A percentile compares a stretch with the other conserved stretches of the same genome.
Evolutionary conservation across 768 basidiomycete genomes (phyloP).

Genomic region (Tylopilus sp.): DNA sequence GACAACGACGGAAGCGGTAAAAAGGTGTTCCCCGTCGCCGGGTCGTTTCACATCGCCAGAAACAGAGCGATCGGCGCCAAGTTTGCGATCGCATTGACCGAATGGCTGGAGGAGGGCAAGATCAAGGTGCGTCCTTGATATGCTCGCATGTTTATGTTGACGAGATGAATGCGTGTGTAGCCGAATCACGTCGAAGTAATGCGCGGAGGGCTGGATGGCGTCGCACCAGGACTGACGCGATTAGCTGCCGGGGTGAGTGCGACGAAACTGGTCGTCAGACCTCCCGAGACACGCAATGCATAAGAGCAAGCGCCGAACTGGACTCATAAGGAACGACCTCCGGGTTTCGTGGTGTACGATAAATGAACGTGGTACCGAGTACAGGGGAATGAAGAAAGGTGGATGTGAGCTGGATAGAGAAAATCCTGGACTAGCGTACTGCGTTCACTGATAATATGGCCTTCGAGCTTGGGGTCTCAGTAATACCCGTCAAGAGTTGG

Average conservation of each 20-base stretch:
- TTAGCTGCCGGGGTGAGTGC: slow-evolving; percentile 35
- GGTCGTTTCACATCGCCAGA: neutral
- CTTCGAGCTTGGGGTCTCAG: no score
- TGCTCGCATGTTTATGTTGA: no score
- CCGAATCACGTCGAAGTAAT: slow-evolving; percentile 38
- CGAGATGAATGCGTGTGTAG: slow-evolving; percentile 16
- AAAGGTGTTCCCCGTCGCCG: neutral
- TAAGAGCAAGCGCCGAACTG: neutral
- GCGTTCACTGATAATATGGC: no score
- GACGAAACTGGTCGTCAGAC: slow-evolving; percentile 35
- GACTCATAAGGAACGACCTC: no score
- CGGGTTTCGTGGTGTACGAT: no score
- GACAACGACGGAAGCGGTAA: slow-evolving; percentile 2
- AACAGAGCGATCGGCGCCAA: slow-evolving; percentile 4
- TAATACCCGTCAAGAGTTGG: no score
- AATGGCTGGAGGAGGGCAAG: slow-evolving; percentile 12
- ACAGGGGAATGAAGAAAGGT: neutral
- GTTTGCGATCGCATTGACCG: slow-evolving; percentile 8
- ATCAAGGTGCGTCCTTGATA: slow-evolving; percentile 14
- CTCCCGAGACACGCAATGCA: neutral
- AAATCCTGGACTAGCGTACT: no score
- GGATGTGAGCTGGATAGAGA: no score
- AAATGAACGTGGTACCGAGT: no score
- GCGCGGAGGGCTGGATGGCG: slow-evolving; percentile 34
- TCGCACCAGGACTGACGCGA: slow-evolving; percentile 30